Evolutionary conservation across 176 grass and related monocot species (phyloP).

Genomic region (Phragmites australis): DNA sequence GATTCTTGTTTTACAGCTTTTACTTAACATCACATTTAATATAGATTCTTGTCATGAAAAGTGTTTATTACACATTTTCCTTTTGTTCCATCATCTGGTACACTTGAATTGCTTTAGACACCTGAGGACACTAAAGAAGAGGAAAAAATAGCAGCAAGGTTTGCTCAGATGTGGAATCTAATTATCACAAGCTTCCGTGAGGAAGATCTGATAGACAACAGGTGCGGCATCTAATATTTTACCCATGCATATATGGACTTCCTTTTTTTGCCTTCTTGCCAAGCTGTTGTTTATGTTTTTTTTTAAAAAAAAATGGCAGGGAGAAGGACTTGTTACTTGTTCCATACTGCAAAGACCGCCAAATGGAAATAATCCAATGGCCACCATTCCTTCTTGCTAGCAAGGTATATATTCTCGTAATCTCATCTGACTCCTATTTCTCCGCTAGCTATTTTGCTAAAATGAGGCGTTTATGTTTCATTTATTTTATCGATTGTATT

Average conservation of each 20-base stretch:
- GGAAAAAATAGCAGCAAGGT: constrained; percentile 67
- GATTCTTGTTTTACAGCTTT: constrained; percentile 31
- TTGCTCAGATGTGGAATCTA: constrained; percentile 97
- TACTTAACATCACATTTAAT: constrained; percentile 21
- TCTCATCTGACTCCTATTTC: constrained; percentile 27
- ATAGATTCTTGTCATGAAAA: constrained; percentile 11
- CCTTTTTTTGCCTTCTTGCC: constrained; percentile 5
- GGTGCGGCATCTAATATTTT: constrained; percentile 41
- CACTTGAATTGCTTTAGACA: constrained; percentile 49
- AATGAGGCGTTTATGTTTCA: constrained; percentile 8
- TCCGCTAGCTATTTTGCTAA: constrained; percentile 21
- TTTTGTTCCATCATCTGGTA: constrained; percentile 13
- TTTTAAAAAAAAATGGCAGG: constrained; percentile 26
- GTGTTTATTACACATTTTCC: constrained; percentile 2
- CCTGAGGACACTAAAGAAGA: constrained; percentile 58
- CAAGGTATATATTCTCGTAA: constrained; percentile 57
- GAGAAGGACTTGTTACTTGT: constrained; percentile 95
- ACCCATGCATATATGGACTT: not conserved
- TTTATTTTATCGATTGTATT: constrained; percentile 22
- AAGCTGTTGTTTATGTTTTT: constrained; percentile 13
- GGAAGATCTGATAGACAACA: constrained; percentile 86
- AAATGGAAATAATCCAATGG: constrained; percentile 86
- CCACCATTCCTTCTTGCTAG: constrained; percentile 96
- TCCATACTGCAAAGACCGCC: constrained; percentile 79
- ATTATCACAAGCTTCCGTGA: constrained; percentile 93